Evolutionary conservation across 805 yeast species (phyloP).

Genomic region (Nakazawaea anatomiae): DNA sequence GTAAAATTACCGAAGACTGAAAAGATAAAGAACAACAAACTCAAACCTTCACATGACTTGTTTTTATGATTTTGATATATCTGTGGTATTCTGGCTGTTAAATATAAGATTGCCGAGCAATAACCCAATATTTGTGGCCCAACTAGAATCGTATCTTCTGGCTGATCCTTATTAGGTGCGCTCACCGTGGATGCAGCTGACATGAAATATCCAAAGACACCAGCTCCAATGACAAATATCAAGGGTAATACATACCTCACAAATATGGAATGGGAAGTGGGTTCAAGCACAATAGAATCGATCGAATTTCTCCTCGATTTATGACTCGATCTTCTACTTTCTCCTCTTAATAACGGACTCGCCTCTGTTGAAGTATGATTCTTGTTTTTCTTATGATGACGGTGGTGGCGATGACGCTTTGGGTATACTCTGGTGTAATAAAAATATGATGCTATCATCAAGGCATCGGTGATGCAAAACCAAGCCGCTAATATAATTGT

Average conservation of each 20-base stretch:
- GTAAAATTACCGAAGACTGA: conserved; percentile 73
- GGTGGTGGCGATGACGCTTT: conserved; percentile 20
- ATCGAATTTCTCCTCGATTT: conserved; percentile 39
- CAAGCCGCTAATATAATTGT: conserved; percentile 66
- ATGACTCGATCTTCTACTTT: conserved; percentile 29
- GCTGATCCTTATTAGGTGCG: conserved; percentile 17
- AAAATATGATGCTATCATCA: conserved; percentile 50
- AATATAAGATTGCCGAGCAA: conserved; percentile 58
- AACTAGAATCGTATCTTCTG: conserved; percentile 23
- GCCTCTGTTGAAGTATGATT: conserved; percentile 20
- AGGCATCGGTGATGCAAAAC: conserved; percentile 67
- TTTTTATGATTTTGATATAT: conserved; percentile 73
- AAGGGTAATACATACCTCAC: conserved; percentile 53
- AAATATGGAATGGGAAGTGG: conserved; percentile 39
- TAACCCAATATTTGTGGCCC: conserved; percentile 72
- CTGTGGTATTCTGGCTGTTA: conserved; percentile 78
- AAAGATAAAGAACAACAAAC: conserved; percentile 71
- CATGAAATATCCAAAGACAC: conserved; percentile 51
- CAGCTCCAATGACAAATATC: conserved; percentile 55
- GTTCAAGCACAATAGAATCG: conserved; percentile 44
- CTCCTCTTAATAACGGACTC: conserved; percentile 25
- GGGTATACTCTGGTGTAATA: conserved; percentile 49
- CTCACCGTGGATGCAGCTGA: conserved; percentile 25
- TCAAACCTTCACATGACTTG: conserved; percentile 79
- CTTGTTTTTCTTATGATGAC: conserved; percentile 14